Percentiles rank a stretch among this genome's conserved stretches.
These are phyloP conservation scores for Alternaria ventricosa DNA, from an alignment of 2,329 filamentous ascomycete genomes.

Conservation along the genomic window DNA sequence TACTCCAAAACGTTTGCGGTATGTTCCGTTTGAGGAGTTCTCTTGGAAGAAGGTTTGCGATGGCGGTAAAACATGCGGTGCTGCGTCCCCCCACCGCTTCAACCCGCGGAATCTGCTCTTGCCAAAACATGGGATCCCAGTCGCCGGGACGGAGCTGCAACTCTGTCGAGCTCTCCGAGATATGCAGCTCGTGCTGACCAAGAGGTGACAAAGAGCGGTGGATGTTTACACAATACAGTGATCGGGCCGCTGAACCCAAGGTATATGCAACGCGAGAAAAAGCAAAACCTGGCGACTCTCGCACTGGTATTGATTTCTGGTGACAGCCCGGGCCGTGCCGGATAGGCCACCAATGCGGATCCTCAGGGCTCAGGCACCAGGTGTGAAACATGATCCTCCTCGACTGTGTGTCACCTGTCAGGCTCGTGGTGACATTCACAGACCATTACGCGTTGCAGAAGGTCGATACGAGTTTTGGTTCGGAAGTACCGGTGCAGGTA, in stretches of 20 bases:
- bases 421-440: not conserved
- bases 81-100: not conserved
- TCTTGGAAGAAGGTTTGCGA: not conserved
- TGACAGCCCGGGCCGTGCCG: slow-evolving; percentile 39
- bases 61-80: not conserved
- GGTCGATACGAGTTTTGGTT: not conserved
- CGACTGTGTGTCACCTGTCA: slow-evolving; percentile 13
- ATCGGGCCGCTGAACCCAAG: not conserved
- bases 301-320: not conserved
- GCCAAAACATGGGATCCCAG: not conserved
- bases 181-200: not conserved
- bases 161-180: not conserved
- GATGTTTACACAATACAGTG: not conserved
- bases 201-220: not conserved
- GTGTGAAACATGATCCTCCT: slow-evolving; percentile 13
- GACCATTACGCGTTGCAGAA: not conserved
- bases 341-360: slow-evolving; percentile 13
- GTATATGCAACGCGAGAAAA: not conserved
- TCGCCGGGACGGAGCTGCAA: not conserved
- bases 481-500: slow-evolving; percentile 3
- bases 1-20: not conserved
- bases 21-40: not conserved
- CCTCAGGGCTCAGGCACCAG: slow-evolving; percentile 8
- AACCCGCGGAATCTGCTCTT: not conserved
- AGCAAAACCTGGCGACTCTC: not conserved